These are phyloP conservation scores for Ophiorrhiza pumila DNA, from an alignment of 257 asterid species.

Conservation along the genomic window DNA sequence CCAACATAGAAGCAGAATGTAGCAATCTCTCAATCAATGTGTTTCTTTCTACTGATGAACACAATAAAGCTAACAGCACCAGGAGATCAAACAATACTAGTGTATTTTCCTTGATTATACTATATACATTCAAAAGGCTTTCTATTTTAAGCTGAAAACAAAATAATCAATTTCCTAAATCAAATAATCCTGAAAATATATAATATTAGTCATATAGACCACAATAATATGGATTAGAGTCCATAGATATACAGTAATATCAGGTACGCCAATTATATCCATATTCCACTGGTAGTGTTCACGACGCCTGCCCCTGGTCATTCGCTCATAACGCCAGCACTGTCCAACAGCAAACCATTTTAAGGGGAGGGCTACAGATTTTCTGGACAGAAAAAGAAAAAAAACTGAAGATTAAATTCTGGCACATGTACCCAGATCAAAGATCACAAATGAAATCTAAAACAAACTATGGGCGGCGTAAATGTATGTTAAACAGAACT, in stretches of 20 bases:
- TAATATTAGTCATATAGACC: neutral
- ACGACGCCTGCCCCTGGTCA: conserved; percentile 97
- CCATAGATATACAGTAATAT: conserved; percentile 57
- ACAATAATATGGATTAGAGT: conserved; percentile 8
- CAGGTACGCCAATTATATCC: conserved; percentile 93
- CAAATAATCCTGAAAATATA: neutral
- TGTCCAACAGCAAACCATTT: conserved; percentile 99
- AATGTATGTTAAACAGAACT: conserved; percentile 4
- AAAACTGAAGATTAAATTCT: conserved; percentile 56
- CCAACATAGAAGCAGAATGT: neutral
- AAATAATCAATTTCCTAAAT: neutral
- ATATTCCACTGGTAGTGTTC: conserved; percentile 99
- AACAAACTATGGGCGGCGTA: conserved; percentile 15
- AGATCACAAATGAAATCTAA: conserved; percentile 31
- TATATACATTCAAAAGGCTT: neutral
- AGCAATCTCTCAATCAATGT: neutral
- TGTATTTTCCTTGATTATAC: neutral
- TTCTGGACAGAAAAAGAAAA: conserved; percentile 77
- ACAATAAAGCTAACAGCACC: neutral
- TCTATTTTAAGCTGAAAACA: neutral
- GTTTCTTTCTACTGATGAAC: neutral
- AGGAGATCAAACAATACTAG: neutral
- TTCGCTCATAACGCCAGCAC: conserved; percentile 98
- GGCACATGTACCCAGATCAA: conserved; percentile 52
- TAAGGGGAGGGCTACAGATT: conserved; percentile 85